These are phyloP conservation scores for Conoideocrella luteorostrata DNA, from an alignment of 2,329 filamentous ascomycete species.

Conservation along the genomic window DNA sequence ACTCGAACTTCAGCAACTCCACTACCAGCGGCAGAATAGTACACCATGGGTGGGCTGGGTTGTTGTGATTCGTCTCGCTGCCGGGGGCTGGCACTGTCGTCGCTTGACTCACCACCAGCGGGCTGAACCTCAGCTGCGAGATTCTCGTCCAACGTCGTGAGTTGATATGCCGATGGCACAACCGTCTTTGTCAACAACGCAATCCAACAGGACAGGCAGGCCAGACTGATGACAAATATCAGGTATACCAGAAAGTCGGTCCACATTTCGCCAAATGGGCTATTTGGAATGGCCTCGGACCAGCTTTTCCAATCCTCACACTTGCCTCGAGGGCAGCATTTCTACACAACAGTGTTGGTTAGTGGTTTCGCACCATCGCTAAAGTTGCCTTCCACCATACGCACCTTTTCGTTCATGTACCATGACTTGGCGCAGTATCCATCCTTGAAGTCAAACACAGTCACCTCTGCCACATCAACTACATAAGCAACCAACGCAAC, in stretches of 20 bases:
- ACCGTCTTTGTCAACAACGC: conserved; percentile 90
- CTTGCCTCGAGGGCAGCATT: conserved; percentile 48
- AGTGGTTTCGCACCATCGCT: no score
- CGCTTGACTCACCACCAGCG: conserved; percentile 33
- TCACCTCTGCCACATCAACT: conserved; percentile 79
- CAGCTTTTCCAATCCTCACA: conserved; percentile 53
- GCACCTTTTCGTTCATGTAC: conserved; percentile 66
- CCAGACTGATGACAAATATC: conserved; percentile 60
- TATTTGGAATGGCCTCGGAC: conserved; percentile 41
- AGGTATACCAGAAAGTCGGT: conserved; percentile 77
- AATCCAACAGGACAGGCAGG: conserved; percentile 67
- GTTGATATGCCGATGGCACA: conserved; percentile 79
- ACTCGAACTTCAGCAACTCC: conserved; percentile 96
- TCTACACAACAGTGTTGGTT: conserved; percentile 23
- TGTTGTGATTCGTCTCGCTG: conserved; percentile 30
- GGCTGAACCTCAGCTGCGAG: conserved; percentile 55
- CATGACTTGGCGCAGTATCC: conserved; percentile 72
- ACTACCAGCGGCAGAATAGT: conserved; percentile 92
- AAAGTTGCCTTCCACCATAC: no score
- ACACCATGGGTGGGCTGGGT: conserved; percentile 66
- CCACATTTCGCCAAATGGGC: conserved; percentile 45
- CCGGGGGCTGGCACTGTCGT: conserved; percentile 38
- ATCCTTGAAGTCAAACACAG: conserved; percentile 84
- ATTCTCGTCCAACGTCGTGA: conserved; percentile 89
- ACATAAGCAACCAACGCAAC: conserved; percentile 82